phyloP scores from a whole-genome alignment of 805 yeast species.

The Yarrowia sp. region DNA sequence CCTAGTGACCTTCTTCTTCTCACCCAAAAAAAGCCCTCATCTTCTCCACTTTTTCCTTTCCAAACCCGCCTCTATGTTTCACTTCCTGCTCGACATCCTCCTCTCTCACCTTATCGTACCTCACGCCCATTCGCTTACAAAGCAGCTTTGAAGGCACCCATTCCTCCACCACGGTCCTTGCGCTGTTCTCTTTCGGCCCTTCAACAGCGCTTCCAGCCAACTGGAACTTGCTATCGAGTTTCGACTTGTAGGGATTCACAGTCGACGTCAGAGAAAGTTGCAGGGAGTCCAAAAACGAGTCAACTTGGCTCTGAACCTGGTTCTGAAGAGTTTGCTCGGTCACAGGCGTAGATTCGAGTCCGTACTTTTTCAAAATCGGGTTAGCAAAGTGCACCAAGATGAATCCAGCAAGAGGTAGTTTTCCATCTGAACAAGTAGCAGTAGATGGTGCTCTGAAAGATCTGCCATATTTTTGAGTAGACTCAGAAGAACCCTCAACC shows the following conservation, averaged over 20 bases:
- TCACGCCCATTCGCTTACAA: constrained; percentile 17
- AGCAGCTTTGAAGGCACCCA: constrained; percentile 16
- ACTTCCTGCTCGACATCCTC: not conserved
- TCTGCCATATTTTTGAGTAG: not conserved
- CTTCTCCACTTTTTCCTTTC: not conserved
- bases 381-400: not conserved
- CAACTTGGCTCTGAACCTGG: not conserved
- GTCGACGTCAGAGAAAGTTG: not conserved
- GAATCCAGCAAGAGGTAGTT: constrained; percentile 12
- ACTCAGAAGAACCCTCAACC: not conserved
- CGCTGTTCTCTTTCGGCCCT: not conserved
- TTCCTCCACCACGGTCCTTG: not conserved
- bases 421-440: constrained; percentile 12
- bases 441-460: no score
- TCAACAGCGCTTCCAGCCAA: not conserved
- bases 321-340: not conserved
- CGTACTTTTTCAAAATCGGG: not conserved
- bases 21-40: not conserved
- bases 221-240: constrained; percentile 13
- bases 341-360: not conserved
- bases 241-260: constrained; percentile 1
- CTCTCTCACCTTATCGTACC: not conserved
- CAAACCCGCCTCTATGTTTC: not conserved
- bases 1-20: not conserved
- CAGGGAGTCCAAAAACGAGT: constrained; percentile 8